Base-by-base conservation (phyloP, 2,329 filamentous ascomycete species). In the Talaromyces atroroseus region DNA sequence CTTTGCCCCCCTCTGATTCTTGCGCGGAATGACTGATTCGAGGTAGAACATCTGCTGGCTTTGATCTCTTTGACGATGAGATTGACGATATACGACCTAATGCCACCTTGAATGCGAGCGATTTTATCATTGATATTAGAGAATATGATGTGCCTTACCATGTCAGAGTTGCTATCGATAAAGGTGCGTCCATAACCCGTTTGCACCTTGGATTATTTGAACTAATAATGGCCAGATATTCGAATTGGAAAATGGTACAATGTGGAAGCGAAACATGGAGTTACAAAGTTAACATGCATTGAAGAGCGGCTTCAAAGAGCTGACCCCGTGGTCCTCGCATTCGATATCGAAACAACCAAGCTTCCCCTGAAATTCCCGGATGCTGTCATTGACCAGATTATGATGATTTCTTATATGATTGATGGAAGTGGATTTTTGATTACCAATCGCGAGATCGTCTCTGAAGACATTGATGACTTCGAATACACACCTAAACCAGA, bases 391-490 rank as follows among this genome's bases (percentile, higher is more conserved):
- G 94, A 99, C 74, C 92, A 96, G 71, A 88, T 99, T 68, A 99
- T 99, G 92, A 99, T 99, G 94, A 92, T 99, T 71, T 99, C 95
- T 32, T 99, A 99, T 78, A 99, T 99, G 95, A 97, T 99, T 66
- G 94, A 99, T 65, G 95, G 94, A 0, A 92, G 96, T 74, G 94
- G 94, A 4, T 99, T 97, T 65, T 79, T 99, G 36, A 97, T 99
- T 72, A 99, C 94, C 5, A 99, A 99, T 69, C 85, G 95, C 66
- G 92, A 97, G 69, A 95, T 99, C 59, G 91, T 99, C 10, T 96
- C 92, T 0, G 92, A 99, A 72, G 92, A 99, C 67, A 99, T 99
- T 70, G 82, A 87, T 57, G 94, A 99, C 70, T 99, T 99, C 67
- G 95, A 99, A 67, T 99, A 99, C 71, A 99, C 94, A 0, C 95